These are phyloP conservation scores for Eucalyptus coolabah DNA, from an alignment of 345 rosid genomes.

Conservation along the genomic window DNA sequence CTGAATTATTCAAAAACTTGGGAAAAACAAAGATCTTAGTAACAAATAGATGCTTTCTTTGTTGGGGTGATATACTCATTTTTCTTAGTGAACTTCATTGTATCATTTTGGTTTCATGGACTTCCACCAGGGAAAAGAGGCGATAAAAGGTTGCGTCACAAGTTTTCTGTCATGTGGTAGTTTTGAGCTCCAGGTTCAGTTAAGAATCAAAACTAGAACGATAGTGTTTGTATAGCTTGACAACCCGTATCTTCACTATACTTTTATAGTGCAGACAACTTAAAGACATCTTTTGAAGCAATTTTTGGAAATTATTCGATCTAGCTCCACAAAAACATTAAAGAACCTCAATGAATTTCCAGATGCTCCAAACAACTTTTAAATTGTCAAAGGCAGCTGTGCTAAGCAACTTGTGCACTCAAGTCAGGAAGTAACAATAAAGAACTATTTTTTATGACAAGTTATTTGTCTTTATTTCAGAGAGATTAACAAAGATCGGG, in stretches of 20 bases:
- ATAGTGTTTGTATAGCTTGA: background rate
- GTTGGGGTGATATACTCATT: background rate
- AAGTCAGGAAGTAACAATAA: background rate
- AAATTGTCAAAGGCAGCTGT: background rate
- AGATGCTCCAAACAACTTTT: background rate
- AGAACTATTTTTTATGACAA: background rate
- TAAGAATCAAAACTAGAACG: background rate
- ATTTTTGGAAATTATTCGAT: background rate
- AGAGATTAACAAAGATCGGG: background rate
- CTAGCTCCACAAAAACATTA: background rate
- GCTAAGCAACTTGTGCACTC: background rate
- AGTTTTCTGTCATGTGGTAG: background rate
- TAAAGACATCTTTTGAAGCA: background rate
- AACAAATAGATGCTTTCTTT: background rate
- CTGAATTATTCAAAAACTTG: background rate
- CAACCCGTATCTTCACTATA: background rate
- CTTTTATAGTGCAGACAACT: background rate
- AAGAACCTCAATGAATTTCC: background rate
- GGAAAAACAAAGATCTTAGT: background rate
- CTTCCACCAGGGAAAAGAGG: background rate
- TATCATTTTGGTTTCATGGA: background rate
- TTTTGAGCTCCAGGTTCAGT: background rate
- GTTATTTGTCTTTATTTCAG: background rate
- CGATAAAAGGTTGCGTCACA: background rate
- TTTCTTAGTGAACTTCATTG: background rate